Evolutionary conservation across 1,139 yeast species (phyloP).

Genomic region (Taphrina wiesneri): DNA sequence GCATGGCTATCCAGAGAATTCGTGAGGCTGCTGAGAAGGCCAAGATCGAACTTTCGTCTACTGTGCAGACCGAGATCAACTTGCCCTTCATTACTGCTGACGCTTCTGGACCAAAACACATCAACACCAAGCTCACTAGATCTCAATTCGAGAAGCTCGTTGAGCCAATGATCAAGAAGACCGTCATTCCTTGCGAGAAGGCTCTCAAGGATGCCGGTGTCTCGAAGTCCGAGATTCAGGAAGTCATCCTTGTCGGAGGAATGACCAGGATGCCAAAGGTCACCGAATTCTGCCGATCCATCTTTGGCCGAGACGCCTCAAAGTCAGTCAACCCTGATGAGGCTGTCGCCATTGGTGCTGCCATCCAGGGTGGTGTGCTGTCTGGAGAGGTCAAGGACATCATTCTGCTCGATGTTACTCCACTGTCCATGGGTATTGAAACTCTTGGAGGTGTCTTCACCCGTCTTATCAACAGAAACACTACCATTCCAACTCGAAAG

Average conservation of each 20-base stretch:
- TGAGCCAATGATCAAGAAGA: slow-evolving; percentile 86
- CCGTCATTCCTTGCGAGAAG: slow-evolving; percentile 96
- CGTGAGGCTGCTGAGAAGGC: slow-evolving; percentile 99
- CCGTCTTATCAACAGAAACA: slow-evolving; percentile 94
- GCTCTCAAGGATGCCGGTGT: slow-evolving; percentile 96
- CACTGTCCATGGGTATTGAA: slow-evolving; percentile 96
- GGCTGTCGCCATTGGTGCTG: slow-evolving; percentile 99
- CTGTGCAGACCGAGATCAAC: slow-evolving; percentile 90
- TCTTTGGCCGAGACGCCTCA: slow-evolving; percentile 94
- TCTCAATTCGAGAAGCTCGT: slow-evolving; percentile 90
- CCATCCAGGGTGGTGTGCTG: slow-evolving; percentile 98
- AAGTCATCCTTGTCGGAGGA: slow-evolving; percentile 98
- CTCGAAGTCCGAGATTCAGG: slow-evolving; percentile 81
- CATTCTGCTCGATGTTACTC: slow-evolving; percentile 91
- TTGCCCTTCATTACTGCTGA: slow-evolving; percentile 94
- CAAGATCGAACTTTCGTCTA: slow-evolving; percentile 94
- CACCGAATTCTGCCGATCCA: slow-evolving; percentile 86
- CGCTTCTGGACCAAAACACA: slow-evolving; percentile 97
- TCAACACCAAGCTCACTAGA: slow-evolving; percentile 89
- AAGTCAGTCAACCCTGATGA: slow-evolving; percentile 99
- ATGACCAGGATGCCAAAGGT: slow-evolving; percentile 99
- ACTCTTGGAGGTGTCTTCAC: slow-evolving; percentile 99
- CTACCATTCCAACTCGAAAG: slow-evolving; percentile 96
- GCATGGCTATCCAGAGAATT: slow-evolving; percentile 99
- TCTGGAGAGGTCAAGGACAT: slow-evolving; percentile 98